Base-by-base conservation (phyloP, 2,329 filamentous ascomycete species). In the Fulvia fulva region DNA sequence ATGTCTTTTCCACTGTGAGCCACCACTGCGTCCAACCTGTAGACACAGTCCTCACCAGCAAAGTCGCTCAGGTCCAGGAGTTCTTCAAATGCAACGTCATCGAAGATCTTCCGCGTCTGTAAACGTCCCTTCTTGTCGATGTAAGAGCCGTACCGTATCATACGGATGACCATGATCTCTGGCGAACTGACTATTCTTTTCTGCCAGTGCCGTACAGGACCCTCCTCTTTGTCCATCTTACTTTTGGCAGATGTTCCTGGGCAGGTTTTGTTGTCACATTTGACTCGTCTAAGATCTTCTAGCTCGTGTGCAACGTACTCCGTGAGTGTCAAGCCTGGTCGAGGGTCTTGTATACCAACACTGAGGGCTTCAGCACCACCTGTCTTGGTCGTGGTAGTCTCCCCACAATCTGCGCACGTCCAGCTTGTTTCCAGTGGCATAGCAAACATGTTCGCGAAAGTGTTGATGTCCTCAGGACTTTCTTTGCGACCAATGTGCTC, bases 21-120 rank as follows among this genome's bases (percentile, higher is more conserved):
- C 1, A 63, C 56, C 1, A 63, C 61, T 8, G 34, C 53, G 14
- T 61, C 56, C 19, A 63, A 28, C 19, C 59, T 32, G 45, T 63
- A 63, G 16, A 51, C 25, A 16, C 32, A 41, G 21, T 59, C 52
- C n/a, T 32, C 51, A 1, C 47, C n/a, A 9, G 49, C 34, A 37
- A 52, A 47, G 3, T 51, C 22, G 16, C 41, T 32, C 12, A 57
- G 14, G 28, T 57, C 46, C 12, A 57, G 41, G 25, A 44, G 41
- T 41, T 52, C 41, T 4, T 52, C 41, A 26, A 32, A 57, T 9
- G 26, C 16, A 22, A 52, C 41, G 2, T 44, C 30, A n/a, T 51
- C 46, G 3, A 16, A 22, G 16, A 63, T 21, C 25, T 55, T 54
- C n/a, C 21, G 12, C 2, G 43, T 32, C 26, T 16, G 16, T 32